Percentiles rank a stretch among this genome's conserved stretches.
Evolutionary conservation across 169 alveolate genomes (phyloP).

Genomic region (Theileria parva): DNA sequence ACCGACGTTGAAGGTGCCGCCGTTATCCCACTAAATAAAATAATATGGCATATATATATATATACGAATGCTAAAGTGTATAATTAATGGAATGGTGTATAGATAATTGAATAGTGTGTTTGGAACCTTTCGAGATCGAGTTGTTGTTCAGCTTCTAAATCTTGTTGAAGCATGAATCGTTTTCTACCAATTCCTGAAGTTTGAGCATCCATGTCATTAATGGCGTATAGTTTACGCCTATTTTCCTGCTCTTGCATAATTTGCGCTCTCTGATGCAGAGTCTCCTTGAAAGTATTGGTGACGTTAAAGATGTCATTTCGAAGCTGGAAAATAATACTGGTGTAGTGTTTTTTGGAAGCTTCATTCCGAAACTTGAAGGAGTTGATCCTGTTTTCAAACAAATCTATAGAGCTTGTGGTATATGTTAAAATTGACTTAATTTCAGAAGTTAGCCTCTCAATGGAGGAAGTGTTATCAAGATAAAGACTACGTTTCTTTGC

Average conservation of each 20-base stretch:
- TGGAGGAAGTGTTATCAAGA: conserved; percentile 55
- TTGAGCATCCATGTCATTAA: conserved; percentile 32
- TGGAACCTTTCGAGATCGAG: conserved; percentile 62
- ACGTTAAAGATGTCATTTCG: conserved; percentile 41
- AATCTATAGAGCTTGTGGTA: conserved; percentile 41
- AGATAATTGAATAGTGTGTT: background rate
- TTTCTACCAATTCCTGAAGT: conserved; percentile 14
- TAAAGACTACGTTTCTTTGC: conserved; percentile 60
- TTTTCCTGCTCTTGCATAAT: conserved; percentile 73
- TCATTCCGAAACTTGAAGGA: conserved; percentile 32
- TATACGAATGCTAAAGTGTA: background rate
- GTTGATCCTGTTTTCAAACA: conserved; percentile 13
- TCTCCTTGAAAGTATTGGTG: conserved; percentile 74
- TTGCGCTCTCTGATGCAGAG: conserved; percentile 71
- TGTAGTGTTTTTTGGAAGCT: conserved; percentile 47
- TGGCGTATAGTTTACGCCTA: conserved; percentile 72
- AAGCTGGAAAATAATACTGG: conserved; percentile 46
- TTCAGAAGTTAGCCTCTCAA: conserved; percentile 54
- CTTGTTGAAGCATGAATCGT: conserved; percentile 55
- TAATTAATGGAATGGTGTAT: background rate
- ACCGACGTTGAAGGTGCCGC: conserved; percentile 50
- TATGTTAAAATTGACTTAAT: conserved; percentile 46
- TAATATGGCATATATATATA: background rate
- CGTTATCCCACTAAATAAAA: conserved; percentile 32
- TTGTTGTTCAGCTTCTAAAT: conserved; percentile 52